Percentiles rank a stretch among this genome's conserved stretches.
Evolutionary conservation across 2,329 filamentous ascomycete genomes (phyloP).

Genomic region (Aquanectria penicillioides): DNA sequence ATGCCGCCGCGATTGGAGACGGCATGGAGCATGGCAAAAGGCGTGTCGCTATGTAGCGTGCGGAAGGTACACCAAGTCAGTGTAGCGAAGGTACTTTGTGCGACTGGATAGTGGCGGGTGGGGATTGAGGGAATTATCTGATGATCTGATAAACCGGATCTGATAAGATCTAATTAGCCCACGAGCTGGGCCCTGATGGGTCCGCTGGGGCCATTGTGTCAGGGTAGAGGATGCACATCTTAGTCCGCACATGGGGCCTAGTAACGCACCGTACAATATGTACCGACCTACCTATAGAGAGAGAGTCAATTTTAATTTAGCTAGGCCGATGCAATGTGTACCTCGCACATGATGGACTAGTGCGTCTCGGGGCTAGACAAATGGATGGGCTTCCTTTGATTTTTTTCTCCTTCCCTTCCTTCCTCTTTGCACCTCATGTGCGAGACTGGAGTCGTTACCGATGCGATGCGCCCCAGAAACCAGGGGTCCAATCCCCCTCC

Average conservation of each 20-base stretch:
- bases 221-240: too few relatives aligned
- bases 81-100: neutral
- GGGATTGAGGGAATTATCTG: constrained; percentile 59
- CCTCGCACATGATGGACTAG: neutral
- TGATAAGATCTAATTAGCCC: constrained; percentile 50
- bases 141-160: constrained; percentile 65
- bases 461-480: constrained; percentile 20
- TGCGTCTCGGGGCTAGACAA: too few relatives aligned
- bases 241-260: too few relatives aligned
- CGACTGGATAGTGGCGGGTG: constrained; percentile 31
- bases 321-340: too few relatives aligned
- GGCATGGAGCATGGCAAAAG: too few relatives aligned
- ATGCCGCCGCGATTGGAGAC: neutral
- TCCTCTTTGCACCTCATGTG: neutral
- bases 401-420: too few relatives aligned
- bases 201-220: too few relatives aligned
- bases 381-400: too few relatives aligned
- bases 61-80: neutral
- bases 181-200: constrained; percentile 9
- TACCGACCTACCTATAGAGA: too few relatives aligned
- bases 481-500: constrained; percentile 9
- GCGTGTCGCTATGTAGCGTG: too few relatives aligned
- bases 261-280: too few relatives aligned
- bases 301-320: too few relatives aligned
- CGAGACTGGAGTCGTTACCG: constrained; percentile 18